These are phyloP conservation scores for Mortierella alpina DNA, from an alignment of 192 early-diverging fungal genomes.

Conservation along the genomic window DNA sequence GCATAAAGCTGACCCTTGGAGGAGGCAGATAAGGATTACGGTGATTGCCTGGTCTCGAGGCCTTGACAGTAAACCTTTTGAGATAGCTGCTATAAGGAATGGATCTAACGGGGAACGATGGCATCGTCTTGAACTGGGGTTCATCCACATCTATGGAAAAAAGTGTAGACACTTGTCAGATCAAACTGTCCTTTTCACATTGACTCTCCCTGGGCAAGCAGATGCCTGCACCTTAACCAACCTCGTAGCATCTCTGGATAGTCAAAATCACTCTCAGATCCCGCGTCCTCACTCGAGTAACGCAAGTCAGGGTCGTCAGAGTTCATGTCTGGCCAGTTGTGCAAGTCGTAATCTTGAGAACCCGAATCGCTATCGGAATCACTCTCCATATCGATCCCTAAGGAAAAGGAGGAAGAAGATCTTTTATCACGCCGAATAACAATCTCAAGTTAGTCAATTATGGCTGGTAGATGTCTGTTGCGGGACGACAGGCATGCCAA, in stretches of 20 bases:
- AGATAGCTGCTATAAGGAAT: constrained; percentile 72
- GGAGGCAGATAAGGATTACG: constrained; percentile 62
- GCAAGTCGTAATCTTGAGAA: constrained; percentile 20
- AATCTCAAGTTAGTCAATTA: neutral
- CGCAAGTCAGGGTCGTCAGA: constrained; percentile 38
- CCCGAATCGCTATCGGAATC: constrained; percentile 32
- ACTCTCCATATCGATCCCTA: constrained; percentile 15
- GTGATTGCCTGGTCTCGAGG: constrained; percentile 16
- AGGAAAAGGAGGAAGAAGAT: constrained; percentile 33
- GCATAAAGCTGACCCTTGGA: constrained; percentile 54
- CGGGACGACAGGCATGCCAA: neutral
- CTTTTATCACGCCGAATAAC: neutral
- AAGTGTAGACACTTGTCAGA: neutral
- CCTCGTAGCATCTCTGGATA: constrained; percentile 22
- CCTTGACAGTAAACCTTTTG: constrained; percentile 56
- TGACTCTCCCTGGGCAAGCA: neutral
- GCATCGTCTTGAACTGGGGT: constrained; percentile 22
- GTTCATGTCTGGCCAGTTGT: constrained; percentile 22
- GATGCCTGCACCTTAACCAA: neutral
- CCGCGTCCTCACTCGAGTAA: constrained; percentile 32
- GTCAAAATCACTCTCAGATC: constrained; percentile 13
- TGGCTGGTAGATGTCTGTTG: neutral
- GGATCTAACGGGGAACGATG: constrained; percentile 47
- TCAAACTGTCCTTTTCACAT: no score
- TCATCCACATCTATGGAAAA: constrained; percentile 13